Conservation (phyloP, 768 basidiomycete species). For the Mrakia frigida region DNA sequence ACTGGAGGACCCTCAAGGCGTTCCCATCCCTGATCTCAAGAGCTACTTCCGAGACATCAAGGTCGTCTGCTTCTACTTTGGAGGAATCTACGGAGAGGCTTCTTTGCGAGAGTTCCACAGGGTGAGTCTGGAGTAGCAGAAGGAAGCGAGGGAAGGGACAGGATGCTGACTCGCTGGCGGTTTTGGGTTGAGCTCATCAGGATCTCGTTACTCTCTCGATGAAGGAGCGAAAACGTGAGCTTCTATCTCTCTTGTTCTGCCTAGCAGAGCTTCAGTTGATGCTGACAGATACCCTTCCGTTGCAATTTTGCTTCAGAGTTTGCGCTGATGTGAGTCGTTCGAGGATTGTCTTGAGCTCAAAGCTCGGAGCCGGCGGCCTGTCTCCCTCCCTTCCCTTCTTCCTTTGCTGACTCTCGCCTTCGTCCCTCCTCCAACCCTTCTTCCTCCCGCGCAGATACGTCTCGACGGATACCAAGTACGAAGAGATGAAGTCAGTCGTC, state of each 20-base stretch:
- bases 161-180: not conserved
- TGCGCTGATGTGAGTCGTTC: slow-evolving; percentile 25
- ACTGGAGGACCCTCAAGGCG: slow-evolving; percentile 20
- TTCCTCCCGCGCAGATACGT: slow-evolving; percentile 16
- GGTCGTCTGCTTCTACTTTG: slow-evolving; percentile 30
- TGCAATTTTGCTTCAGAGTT: not conserved
- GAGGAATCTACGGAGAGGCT: slow-evolving; percentile 13
- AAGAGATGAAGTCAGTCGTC: slow-evolving; percentile 18
- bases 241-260: not conserved
- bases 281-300: not conserved
- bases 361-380: not conserved
- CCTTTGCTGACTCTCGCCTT: not conserved
- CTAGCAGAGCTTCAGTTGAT: not conserved
- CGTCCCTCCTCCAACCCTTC: too few species aligned
- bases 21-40: slow-evolving; percentile 25
- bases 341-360: not conserved
- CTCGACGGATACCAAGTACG: slow-evolving; percentile 19
- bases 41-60: slow-evolving; percentile 28
- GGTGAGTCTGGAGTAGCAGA: not conserved
- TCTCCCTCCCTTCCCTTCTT: not conserved
- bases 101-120: slow-evolving; percentile 20
- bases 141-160: not conserved
- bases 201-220: slow-evolving; percentile 15
- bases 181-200: not conserved
- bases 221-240: slow-evolving; percentile 17